A percentile compares a stretch with the other conserved stretches of the same genome.
Conservation (phyloP, 78 protist species). For the Dictyostelium purpureum region DNA sequence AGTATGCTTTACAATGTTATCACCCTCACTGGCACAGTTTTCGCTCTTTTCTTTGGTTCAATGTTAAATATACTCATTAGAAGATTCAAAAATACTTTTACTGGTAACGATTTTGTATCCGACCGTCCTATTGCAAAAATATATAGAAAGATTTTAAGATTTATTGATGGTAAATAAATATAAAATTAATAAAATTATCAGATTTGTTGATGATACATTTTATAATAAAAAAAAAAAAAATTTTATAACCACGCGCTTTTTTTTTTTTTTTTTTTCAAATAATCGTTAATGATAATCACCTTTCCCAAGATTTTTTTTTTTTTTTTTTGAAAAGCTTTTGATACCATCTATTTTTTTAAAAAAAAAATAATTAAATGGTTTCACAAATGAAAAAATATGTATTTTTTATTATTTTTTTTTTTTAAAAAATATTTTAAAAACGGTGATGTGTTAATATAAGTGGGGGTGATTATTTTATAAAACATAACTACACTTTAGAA, state of each 20-base stretch:
- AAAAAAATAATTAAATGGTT: no score
- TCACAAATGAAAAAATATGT: no score
- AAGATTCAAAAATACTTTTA: constrained; percentile 43
- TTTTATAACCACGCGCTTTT: background rate
- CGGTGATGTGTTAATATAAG: no score
- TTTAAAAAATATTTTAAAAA: no score
- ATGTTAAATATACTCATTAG: constrained; percentile 60
- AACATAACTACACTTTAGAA: no score
- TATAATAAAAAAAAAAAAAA: background rate
- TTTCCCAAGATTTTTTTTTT: background rate
- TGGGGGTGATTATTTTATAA: no score
- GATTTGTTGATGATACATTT: no score
- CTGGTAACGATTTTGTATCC: constrained; percentile 70
- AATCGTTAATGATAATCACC: no score
- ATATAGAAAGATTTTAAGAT: constrained; percentile 68
- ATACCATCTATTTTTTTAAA: no score
- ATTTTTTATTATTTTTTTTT: no score
- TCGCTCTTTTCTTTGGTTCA: constrained; percentile 88
- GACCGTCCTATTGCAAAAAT: constrained; percentile 81
- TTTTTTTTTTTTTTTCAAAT: background rate
- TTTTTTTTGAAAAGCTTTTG: no score
- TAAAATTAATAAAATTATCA: background rate
- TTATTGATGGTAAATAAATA: constrained; percentile 59
- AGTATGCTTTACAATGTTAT: constrained; percentile 94
- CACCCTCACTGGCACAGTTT: constrained; percentile 84